These are phyloP conservation scores for Excoecaria agallocha DNA, from an alignment of 345 rosid genomes.

Conservation along the genomic window DNA sequence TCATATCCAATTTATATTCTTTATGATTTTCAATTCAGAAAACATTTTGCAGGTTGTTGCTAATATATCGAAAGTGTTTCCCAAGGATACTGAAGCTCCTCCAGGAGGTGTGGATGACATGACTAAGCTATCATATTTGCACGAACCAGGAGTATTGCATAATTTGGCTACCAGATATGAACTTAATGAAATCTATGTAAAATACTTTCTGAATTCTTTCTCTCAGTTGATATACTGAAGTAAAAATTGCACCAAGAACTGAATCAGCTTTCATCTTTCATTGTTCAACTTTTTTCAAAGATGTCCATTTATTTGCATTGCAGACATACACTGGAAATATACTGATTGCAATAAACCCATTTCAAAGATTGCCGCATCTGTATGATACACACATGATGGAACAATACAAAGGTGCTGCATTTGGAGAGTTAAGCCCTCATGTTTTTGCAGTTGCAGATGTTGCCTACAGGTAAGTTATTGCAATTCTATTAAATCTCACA, in stretches of 20 bases:
- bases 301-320: constrained; percentile 10
- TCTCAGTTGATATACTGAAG: constrained; percentile 7
- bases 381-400: constrained; percentile 99
- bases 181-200: constrained; percentile 95
- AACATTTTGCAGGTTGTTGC: constrained; percentile 65
- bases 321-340: constrained; percentile 99
- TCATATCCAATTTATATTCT: constrained; percentile 10
- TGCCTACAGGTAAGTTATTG: constrained; percentile 73
- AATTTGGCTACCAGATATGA: constrained; percentile 95
- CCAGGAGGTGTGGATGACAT: constrained; percentile 99
- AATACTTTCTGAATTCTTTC: constrained; percentile 26
- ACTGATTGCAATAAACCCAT: constrained; percentile 95
- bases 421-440: constrained; percentile 98
- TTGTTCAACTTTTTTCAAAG: constrained; percentile 20
- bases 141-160: constrained; percentile 94
- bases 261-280: constrained; percentile 4
- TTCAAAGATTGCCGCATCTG: constrained; percentile 96
- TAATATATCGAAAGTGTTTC: constrained; percentile 73
- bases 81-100: constrained; percentile 93
- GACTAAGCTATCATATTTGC: constrained; percentile 98
- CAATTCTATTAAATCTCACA: constrained; percentile 13
- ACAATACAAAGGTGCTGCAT: constrained; percentile 95
- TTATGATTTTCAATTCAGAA: constrained; percentile 8
- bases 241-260: constrained; percentile 12
- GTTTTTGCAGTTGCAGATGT: constrained; percentile 99